Evolutionary conservation across 2,329 filamentous ascomycete species (phyloP), one percentile per base, ranked within the genome.

Genomic region (Lecanicillium sp.): DNA sequence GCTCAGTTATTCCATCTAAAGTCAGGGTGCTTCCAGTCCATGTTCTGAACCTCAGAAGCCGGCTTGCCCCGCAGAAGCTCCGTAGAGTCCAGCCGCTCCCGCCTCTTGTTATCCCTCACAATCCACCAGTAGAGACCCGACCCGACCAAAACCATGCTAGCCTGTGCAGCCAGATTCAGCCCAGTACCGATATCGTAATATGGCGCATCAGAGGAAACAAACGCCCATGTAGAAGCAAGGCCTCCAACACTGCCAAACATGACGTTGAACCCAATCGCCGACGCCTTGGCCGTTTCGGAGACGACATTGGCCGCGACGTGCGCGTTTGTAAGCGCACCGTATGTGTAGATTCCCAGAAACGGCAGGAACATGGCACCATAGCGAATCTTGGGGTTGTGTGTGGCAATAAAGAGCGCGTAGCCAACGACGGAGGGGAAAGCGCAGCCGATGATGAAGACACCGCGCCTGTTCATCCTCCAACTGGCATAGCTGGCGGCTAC

Each of bases 321-420:
- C 0, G 79, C 77, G 48, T 81, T 84, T 49, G 72, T 74, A 4
- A 86, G 63, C 0, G 80, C 68, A 0, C 81, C 81, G 28, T 77
- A 72, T 3, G 73, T 60, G 45, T 81, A 84, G 4, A 75, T 72
- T 6, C 77, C 77, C 11, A 66, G 65, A 3, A 79, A 73, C 29
- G 83, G 77, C 37, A 86, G 53, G 59, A 86, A 86, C 1, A 75
- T 80, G 0, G 80, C 82, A 3, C 69, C 80, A 52, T 86, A 86
- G 19, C 80, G 74, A 2, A 75, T 70, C 22, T 62, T 59, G 0
- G 68, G 37, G 33, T 71, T 55, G 5, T 54, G 60, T 32, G 65
- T 71, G 17, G 72, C 76, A 2, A 85, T 62, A 56, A 84, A 84
- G 66, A 85, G 77, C 54, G 76, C 72, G 57, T 84, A 85, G 2